Percentiles rank a stretch among this genome's conserved stretches.
These are phyloP conservation scores for Bassia scoparia DNA, from an alignment of 148 eudicot genomes.

Conservation along the genomic window DNA sequence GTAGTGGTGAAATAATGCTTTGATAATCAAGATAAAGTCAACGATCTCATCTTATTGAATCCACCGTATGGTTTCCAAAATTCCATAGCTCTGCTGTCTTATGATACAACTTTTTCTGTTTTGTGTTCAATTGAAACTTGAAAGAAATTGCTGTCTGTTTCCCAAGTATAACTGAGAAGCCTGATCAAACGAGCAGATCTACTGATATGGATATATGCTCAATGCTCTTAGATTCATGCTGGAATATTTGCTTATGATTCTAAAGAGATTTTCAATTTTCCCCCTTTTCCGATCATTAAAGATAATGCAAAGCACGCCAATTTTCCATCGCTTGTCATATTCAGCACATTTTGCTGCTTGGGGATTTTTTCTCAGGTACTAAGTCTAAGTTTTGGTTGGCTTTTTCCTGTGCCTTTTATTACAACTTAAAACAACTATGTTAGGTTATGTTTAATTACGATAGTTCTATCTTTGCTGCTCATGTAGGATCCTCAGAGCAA, in stretches of 20 bases:
- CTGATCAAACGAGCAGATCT: background rate
- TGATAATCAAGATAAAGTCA: constrained; percentile 72
- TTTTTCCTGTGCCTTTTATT: too few relatives aligned
- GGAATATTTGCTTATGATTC: background rate
- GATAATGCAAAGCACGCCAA: constrained; percentile 85
- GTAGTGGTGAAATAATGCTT: constrained; percentile 80
- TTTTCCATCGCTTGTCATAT: constrained; percentile 85
- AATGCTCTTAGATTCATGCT: constrained; percentile 3
- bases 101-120: background rate
- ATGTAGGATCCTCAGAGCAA: constrained; percentile 95
- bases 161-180: background rate
- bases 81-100: background rate
- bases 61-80: constrained; percentile 67
- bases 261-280: background rate
- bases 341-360: constrained; percentile 93
- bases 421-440: too few relatives aligned
- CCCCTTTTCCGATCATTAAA: constrained; percentile 24
- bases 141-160: background rate
- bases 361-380: constrained; percentile 99
- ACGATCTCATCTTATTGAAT: constrained; percentile 76
- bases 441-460: too few relatives aligned
- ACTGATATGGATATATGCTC: background rate
- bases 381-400: too few relatives aligned
- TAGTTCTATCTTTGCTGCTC: constrained; percentile 11
- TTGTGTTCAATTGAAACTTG: background rate